Evolutionary conservation across 2,329 filamentous ascomycete species (phyloP).

Genomic region (Aquanectria penicillioides): DNA sequence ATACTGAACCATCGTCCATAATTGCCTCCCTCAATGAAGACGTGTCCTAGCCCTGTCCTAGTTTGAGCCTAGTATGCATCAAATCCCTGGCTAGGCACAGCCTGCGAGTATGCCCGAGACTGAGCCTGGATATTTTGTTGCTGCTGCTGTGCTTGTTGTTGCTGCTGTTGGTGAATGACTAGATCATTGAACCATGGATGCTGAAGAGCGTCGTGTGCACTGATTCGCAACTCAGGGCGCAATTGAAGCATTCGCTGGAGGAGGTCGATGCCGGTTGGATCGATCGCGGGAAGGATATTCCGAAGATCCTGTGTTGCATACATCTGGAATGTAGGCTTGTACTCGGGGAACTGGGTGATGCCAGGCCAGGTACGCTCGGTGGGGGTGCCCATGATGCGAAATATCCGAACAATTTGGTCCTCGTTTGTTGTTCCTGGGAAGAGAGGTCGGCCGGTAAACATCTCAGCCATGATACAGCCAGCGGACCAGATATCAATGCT

Average conservation of each 20-base stretch:
- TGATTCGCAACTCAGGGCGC: slow-evolving; percentile 89
- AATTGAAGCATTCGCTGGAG: slow-evolving; percentile 92
- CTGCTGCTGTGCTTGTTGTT: slow-evolving; percentile 49
- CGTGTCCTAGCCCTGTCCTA: neutral
- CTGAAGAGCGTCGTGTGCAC: slow-evolving; percentile 83
- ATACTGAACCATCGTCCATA: neutral
- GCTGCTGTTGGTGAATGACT: slow-evolving; percentile 64
- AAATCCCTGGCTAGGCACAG: slow-evolving; percentile 51
- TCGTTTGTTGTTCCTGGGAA: slow-evolving; percentile 99
- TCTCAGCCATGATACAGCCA: slow-evolving; percentile 99
- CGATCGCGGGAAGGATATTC: slow-evolving; percentile 89
- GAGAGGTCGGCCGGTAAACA: slow-evolving; percentile 95
- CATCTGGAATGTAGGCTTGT: slow-evolving; percentile 94
- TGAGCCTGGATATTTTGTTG: slow-evolving; percentile 54
- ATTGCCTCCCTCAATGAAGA: neutral
- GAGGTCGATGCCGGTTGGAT: slow-evolving; percentile 86
- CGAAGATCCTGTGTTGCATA: slow-evolving; percentile 92
- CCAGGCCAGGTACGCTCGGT: slow-evolving; percentile 96
- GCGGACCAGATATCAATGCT: slow-evolving; percentile 99
- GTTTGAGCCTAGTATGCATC: slow-evolving; percentile 46
- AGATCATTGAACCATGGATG: slow-evolving; percentile 94
- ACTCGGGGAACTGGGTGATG: slow-evolving; percentile 95
- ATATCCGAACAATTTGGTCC: slow-evolving; percentile 96
- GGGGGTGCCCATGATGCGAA: slow-evolving; percentile 97
- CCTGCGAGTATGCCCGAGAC: slow-evolving; percentile 51